A percentile compares a stretch with the other conserved stretches of the same genome.
Conservation (phyloP, 1,284 basidiomycete species). For the Sporisorium scitamineum region DNA sequence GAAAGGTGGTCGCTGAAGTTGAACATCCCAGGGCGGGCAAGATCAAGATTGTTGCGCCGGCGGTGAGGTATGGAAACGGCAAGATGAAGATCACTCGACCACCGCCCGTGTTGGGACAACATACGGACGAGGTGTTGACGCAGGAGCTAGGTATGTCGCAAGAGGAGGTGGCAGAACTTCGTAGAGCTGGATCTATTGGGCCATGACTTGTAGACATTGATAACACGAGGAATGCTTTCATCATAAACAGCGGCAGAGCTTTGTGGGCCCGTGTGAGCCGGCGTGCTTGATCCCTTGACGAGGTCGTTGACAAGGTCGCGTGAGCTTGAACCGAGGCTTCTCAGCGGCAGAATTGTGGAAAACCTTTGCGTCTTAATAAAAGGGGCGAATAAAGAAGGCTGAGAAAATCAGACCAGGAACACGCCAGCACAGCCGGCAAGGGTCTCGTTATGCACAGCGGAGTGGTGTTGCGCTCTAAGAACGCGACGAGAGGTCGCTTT, state of each 20-base stretch:
- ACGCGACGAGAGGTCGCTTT: neutral
- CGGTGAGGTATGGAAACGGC: slow-evolving; percentile 86
- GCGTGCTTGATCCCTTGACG: neutral
- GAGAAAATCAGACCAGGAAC: neutral
- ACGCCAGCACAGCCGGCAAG: slow-evolving; percentile 4
- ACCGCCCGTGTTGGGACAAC: slow-evolving; percentile 69
- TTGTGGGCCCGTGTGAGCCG: neutral
- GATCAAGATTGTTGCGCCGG: slow-evolving; percentile 86
- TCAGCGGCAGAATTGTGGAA: neutral
- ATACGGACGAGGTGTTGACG: slow-evolving; percentile 69
- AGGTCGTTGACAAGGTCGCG: slow-evolving; percentile 5
- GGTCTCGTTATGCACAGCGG: neutral
- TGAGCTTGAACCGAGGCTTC: neutral
- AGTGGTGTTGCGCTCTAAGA: neutral
- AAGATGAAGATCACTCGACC: slow-evolving; percentile 71
- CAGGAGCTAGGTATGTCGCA: slow-evolving; percentile 78
- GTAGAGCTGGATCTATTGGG: slow-evolving; percentile 62
- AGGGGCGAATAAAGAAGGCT: neutral
- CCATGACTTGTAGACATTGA: slow-evolving; percentile 12
- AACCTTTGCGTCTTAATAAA: neutral
- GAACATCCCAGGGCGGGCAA: slow-evolving; percentile 79
- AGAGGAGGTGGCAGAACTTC: slow-evolving; percentile 74
- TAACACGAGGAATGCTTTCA: neutral
- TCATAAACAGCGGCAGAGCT: neutral
- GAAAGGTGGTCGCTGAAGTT: slow-evolving; percentile 76